A percentile compares a stretch with the other conserved stretches of the same genome.
Evolutionary conservation across 1,284 basidiomycete species (phyloP).

Genomic region (Pyrrhoderma noxium): DNA sequence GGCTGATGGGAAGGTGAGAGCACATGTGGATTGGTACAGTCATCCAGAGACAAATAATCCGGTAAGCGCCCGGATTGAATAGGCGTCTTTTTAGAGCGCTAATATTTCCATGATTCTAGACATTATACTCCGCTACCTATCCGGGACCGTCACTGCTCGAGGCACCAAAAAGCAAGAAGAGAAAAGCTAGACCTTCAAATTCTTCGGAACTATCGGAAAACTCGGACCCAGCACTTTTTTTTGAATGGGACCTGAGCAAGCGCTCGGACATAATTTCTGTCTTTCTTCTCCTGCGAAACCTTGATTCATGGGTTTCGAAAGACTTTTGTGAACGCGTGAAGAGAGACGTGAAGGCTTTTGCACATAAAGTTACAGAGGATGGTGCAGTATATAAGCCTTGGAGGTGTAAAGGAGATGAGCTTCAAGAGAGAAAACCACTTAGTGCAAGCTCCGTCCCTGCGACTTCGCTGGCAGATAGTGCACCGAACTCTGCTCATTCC

Average conservation of each 20-base stretch:
- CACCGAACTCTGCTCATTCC: too few species aligned
- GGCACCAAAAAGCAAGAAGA: slow-evolving; percentile 11
- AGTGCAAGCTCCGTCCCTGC: background rate
- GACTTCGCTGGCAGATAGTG: too few species aligned
- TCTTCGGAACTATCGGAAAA: slow-evolving; percentile 1
- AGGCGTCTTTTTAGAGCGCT: background rate
- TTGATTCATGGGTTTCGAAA: slow-evolving; percentile 43
- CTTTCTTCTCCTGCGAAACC: slow-evolving; percentile 46
- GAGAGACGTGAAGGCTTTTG: slow-evolving; percentile 33
- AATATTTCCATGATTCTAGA: slow-evolving; percentile 25
- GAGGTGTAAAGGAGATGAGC: slow-evolving; percentile 33
- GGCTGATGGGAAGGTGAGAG: slow-evolving; percentile 44
- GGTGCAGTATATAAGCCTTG: slow-evolving; percentile 36
- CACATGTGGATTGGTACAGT: slow-evolving; percentile 49
- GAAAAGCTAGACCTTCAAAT: slow-evolving; percentile 1
- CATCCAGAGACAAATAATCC: slow-evolving; percentile 25
- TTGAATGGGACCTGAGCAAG: slow-evolving; percentile 42
- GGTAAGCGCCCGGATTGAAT: slow-evolving; percentile 24
- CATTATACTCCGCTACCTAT: slow-evolving; percentile 45
- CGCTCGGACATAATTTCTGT: slow-evolving; percentile 42
- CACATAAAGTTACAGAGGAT: slow-evolving; percentile 29
- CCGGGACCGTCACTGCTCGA: slow-evolving; percentile 22
- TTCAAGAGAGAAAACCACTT: background rate
- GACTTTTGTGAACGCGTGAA: slow-evolving; percentile 35
- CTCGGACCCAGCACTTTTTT: slow-evolving; percentile 25